Base-by-base conservation (phyloP, 306 rosid genomes). In the Crotalaria pallida region DNA sequence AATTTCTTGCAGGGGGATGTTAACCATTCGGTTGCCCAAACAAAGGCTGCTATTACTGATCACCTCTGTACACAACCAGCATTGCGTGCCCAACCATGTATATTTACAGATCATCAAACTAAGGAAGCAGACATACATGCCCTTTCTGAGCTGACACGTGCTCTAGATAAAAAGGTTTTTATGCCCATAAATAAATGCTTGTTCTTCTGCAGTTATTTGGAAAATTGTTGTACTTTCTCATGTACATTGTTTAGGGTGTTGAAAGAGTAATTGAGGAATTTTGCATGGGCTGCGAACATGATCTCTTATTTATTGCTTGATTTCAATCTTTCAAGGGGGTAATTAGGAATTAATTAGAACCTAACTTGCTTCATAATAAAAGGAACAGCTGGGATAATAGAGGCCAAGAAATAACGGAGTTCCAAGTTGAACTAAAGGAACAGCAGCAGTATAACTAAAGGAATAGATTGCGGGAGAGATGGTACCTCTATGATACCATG, bases 151-250 rank as follows among this genome's bases (percentile, higher is more conserved):
- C 72, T 89, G 65, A 83, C 79, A 45, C 73, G 74, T 51, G 82
- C 88, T 67, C 85, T 90, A 33, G 94, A 88, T 81, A 84, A 82
- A 74, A 90, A 90, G 94, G 96, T 90, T 53, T 48, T n/a, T 41
- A 24, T 47, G 71, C 26, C 16, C 48, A 52, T 41, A 72, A 65
- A 36, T 13, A 29, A 19, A 12, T 56, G 10, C 12, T 63, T 38
- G 16, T 43, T 44, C 61, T 53, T 36, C 3, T 69, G 62, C 64
- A 41, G 45, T 78, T 69, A 55, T 31, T 58, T 65, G 31, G 50
- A 73, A 65, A 65, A 27, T 10, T 55, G 23, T 61, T 59, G 18
- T 61, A 63, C 61, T 47, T 67, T 41, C 12, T 27, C 69, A 48
- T 53, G 34, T 40, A 44, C 36, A 10, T 9, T 23, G 44, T 66